Percentiles rank a stretch among this genome's conserved stretches.
Evolutionary conservation across 768 basidiomycete genomes (phyloP).

Genomic region (Amanita fuliginea): DNA sequence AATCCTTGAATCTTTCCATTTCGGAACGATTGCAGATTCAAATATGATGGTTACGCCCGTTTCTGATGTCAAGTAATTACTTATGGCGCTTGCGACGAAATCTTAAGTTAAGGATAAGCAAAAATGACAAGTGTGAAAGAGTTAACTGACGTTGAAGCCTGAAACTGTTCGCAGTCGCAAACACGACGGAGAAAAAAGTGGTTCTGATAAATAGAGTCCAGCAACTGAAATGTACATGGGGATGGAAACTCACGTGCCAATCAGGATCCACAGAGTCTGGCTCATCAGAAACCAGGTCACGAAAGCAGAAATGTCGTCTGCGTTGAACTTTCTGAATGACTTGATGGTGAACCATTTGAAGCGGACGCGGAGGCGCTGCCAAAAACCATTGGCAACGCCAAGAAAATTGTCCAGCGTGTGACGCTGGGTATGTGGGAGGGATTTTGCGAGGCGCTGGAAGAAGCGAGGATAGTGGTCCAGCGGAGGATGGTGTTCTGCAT

Average conservation of each 20-base stretch:
- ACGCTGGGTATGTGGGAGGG: slow-evolving; percentile 64
- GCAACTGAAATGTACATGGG: neutral
- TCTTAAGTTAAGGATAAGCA: slow-evolving; percentile 28
- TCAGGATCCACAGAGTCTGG: slow-evolving; percentile 89
- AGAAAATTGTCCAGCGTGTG: slow-evolving; percentile 89
- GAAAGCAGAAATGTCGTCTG: slow-evolving; percentile 96
- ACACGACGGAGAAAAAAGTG: slow-evolving; percentile 90
- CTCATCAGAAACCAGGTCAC: slow-evolving; percentile 94
- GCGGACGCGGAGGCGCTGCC: slow-evolving; percentile 80
- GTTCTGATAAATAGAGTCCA: slow-evolving; percentile 39
- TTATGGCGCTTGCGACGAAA: slow-evolving; percentile 78
- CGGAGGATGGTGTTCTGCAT: slow-evolving; percentile 1
- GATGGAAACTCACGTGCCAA: slow-evolving; percentile 67
- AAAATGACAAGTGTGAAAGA: neutral
- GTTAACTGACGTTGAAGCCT: slow-evolving; percentile 60
- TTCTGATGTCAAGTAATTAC: slow-evolving; percentile 86
- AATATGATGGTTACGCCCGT: slow-evolving; percentile 94
- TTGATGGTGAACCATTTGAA: slow-evolving; percentile 97
- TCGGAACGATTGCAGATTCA: slow-evolving; percentile 96
- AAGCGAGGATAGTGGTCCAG: slow-evolving; percentile 68
- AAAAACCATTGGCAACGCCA: slow-evolving; percentile 77
- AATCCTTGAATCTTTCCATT: slow-evolving; percentile 92
- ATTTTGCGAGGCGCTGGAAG: slow-evolving; percentile 67
- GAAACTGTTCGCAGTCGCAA: slow-evolving; percentile 82
- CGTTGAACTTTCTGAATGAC: slow-evolving; percentile 89